These are phyloP conservation scores for Mortierella sp. DNA, from an alignment of 371 early-diverging fungal species.

Conservation along the genomic window DNA sequence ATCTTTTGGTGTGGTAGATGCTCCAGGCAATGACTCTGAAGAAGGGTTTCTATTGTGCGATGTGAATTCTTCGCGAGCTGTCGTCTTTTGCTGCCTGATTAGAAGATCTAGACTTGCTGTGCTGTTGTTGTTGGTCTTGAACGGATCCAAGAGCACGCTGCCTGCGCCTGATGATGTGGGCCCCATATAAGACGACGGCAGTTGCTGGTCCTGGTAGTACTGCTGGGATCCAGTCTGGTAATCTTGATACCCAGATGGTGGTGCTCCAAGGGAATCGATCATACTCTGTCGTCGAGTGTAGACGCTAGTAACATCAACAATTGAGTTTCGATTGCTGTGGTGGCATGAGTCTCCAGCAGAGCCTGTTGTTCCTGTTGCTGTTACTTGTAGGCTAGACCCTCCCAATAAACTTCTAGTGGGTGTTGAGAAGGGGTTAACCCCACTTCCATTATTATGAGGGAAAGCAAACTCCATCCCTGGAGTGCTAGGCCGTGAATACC, in stretches of 20 bases:
- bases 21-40: not conserved
- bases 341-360: not conserved
- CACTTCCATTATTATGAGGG: not conserved
- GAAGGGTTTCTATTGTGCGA: not conserved
- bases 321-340: conserved; percentile 13
- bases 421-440: conserved; percentile 5
- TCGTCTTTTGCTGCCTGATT: not conserved
- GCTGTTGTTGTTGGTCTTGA: conserved; percentile 30
- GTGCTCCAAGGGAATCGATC: conserved; percentile 4
- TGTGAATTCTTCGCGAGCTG: not conserved
- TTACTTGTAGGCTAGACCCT: not conserved
- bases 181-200: not conserved
- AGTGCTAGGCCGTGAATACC: not conserved
- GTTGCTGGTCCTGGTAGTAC: not conserved
- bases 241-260: conserved; percentile 1
- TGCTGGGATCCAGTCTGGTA: not conserved
- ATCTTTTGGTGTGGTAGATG: not conserved
- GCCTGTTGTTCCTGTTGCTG: not conserved
- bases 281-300: conserved; percentile 28
- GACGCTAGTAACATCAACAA: conserved; percentile 20
- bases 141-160: conserved; percentile 19
- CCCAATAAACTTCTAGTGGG: conserved; percentile 6
- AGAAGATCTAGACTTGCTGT: conserved; percentile 6
- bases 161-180: not conserved
- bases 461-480: not conserved